A percentile compares a stretch with the other conserved stretches of the same genome.
These are phyloP conservation scores for Cordyceps fumosorosea DNA, from an alignment of 2,329 filamentous ascomycete species.

Conservation along the genomic window DNA sequence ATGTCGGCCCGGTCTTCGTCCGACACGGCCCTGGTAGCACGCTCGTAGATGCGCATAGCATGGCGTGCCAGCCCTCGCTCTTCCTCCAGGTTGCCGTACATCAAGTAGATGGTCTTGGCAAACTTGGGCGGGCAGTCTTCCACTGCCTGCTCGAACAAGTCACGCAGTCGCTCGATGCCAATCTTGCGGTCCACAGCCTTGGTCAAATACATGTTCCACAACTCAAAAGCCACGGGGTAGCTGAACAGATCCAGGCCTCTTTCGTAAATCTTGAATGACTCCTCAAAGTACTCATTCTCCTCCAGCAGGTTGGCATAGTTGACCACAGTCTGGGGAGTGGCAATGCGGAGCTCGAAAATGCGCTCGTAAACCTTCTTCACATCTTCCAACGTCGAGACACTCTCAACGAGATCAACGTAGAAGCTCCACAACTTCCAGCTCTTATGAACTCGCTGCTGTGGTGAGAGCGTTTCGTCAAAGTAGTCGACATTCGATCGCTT, in stretches of 20 bases:
- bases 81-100: constrained; percentile 97
- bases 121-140: constrained; percentile 94
- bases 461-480: constrained; percentile 89
- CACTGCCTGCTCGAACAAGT: constrained; percentile 94
- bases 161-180: constrained; percentile 84
- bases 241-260: constrained; percentile 95
- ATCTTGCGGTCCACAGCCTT: constrained; percentile 97
- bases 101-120: constrained; percentile 90
- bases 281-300: constrained; percentile 91
- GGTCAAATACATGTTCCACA: constrained; percentile 97
- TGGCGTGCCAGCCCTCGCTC: constrained; percentile 89
- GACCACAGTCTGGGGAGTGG: constrained; percentile 95
- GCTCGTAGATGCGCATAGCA: constrained; percentile 98
- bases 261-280: constrained; percentile 97
- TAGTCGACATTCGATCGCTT: constrained; percentile 99
- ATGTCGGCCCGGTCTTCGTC: constrained; percentile 94
- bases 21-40: constrained; percentile 86
- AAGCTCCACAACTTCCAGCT: constrained; percentile 99
- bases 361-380: constrained; percentile 92
- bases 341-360: constrained; percentile 96
- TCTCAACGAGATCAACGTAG: constrained; percentile 96
- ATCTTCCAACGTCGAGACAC: constrained; percentile 83
- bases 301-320: constrained; percentile 96
- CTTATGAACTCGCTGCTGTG: constrained; percentile 96
- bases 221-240: constrained; percentile 94